These are phyloP conservation scores for Emmonsiellopsis sp. DNA, from an alignment of 2,329 filamentous ascomycete species.

Conservation along the genomic window DNA sequence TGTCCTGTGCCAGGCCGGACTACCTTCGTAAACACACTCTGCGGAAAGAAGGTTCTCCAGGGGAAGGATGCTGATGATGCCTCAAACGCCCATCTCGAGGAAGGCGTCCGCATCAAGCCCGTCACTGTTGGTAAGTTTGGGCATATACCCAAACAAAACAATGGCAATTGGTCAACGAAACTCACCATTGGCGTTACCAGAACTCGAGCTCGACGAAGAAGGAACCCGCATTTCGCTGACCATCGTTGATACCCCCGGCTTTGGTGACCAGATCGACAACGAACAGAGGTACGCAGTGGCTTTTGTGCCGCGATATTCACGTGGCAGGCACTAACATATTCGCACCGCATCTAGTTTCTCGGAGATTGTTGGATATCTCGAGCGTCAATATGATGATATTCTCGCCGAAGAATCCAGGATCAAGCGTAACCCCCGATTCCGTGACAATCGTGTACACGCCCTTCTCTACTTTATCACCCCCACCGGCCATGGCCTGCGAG, in stretches of 20 bases:
- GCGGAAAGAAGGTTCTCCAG: slow-evolving; percentile 81
- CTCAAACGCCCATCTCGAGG: slow-evolving; percentile 79
- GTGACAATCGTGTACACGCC: slow-evolving; percentile 96
- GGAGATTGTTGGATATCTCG: slow-evolving; percentile 96
- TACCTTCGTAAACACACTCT: slow-evolving; percentile 99
- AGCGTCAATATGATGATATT: slow-evolving; percentile 99
- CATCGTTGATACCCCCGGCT: slow-evolving; percentile 96
- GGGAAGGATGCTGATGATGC: slow-evolving; percentile 93
- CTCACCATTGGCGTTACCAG: slow-evolving; percentile 37
- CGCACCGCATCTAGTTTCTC: slow-evolving; percentile 59
- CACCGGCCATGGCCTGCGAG: slow-evolving; percentile 92
- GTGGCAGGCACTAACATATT: slow-evolving; percentile 7
- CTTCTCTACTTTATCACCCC: slow-evolving; percentile 99
- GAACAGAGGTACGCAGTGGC: slow-evolving; percentile 67
- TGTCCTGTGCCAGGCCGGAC: slow-evolving; percentile 61
- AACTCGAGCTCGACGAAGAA: slow-evolving; percentile 94
- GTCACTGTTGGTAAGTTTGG: slow-evolving; percentile 80
- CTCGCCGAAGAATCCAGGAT: slow-evolving; percentile 98
- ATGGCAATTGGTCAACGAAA: slow-evolving; percentile 19
- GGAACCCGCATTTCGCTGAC: slow-evolving; percentile 96
- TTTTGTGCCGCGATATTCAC: slow-evolving; percentile 12
- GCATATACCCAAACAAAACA: slow-evolving; percentile 2
- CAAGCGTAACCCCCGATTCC: slow-evolving; percentile 99
- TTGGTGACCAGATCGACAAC: slow-evolving; percentile 98
- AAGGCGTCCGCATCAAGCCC: slow-evolving; percentile 97